Evolutionary conservation across 106 monocot species (phyloP), one percentile per base, ranked within the genome.

Genomic region (Agapanthus africanus): DNA sequence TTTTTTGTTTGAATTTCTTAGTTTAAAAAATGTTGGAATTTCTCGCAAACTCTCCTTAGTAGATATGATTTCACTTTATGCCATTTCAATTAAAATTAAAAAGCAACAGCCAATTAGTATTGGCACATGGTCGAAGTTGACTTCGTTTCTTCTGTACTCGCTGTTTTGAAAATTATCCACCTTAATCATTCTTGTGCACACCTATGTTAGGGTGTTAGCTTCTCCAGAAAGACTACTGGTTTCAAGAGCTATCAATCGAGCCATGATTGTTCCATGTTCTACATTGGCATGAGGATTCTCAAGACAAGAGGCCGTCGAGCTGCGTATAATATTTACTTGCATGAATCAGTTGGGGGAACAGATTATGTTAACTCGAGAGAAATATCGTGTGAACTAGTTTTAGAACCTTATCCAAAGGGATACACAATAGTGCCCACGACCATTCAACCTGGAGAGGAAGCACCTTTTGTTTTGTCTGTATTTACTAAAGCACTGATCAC

Each of bases 361-460:
- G 97, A 97, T 79, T 97, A 97, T 69, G 97, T 97, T 7, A 97
- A 97, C 63, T 97, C 97, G n/a, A 91, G 97, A 71, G 97, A 97
- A 68, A 84, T 97, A 38, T 97, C 91, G 30, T 97, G 92, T 77
- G 97, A 97, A 57, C 69, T 97, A 63, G 97, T 97, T 15, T 73
- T 97, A 59, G 97, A 97, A 40, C 97, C 97, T 32, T 87, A 97
- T 79, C 65, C 92, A 0, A 97, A 89, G 67, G 91, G 97, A 37
- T 97, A 97, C 73, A 89, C 97, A 44, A 97, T 97, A 73, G 87
- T 97, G 18, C 97, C 97, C 7, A 92, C 97, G 19, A 97, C 97
- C 1, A 89, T 97, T 73, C 88, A 97, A 72, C 97, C 97, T 68
- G 91, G 97, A 66, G 97, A 97, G 75, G 97, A 97, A 80, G 97